Base-by-base conservation (phyloP, 73 alveolate species). In the Paraurostyla sp. region DNA sequence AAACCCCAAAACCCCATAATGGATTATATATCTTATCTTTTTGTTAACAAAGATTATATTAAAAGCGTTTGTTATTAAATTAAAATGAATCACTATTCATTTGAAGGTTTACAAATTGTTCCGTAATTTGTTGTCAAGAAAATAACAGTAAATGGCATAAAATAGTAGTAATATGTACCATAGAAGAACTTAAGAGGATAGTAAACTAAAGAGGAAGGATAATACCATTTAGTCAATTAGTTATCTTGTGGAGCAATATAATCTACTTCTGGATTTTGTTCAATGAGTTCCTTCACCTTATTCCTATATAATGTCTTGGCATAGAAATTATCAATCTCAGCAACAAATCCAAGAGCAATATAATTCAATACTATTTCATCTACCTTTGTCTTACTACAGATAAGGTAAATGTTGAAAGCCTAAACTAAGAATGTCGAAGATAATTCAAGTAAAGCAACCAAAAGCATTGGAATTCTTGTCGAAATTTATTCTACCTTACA, bases 311-410 rank as follows among this genome's bases (percentile, higher is more conserved):
- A 52, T 18, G 69, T 52, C 22, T 9, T 13, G 4, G 69, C 69
- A 52, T 52, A 52, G 4, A 52, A 4, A 20, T 52, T 52, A 52
- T 52, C 69, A 20, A 52, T 52, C 69, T 52, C 69, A 13, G 69
- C 69, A 52, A 52, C 23, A 52, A 52, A 52, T 6, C 69, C 69
- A 52, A 52, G 69, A 52, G 69, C 69, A 52, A 52, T 52, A 52
- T 52, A 52, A 20, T 52, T 52, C 13, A 52, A 35, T 13, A 52
- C 69, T 25, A 52, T 52, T 6, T 20, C 30, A 18, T 52, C 22
- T 18, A 52, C 23, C 33, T 52, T 52, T 18, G 13, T 52, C 33
- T 52, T 25, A 6, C 23, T 6, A 20, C 69, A 52, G 23, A 52
- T 52, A 6, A 52, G 33, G 33, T 52, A 52, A n/a, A 52, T 52